A percentile compares a stretch with the other conserved stretches of the same genome.
These are phyloP conservation scores for Gynostemma pentaphyllum DNA, from an alignment of 306 rosid species.

Conservation along the genomic window DNA sequence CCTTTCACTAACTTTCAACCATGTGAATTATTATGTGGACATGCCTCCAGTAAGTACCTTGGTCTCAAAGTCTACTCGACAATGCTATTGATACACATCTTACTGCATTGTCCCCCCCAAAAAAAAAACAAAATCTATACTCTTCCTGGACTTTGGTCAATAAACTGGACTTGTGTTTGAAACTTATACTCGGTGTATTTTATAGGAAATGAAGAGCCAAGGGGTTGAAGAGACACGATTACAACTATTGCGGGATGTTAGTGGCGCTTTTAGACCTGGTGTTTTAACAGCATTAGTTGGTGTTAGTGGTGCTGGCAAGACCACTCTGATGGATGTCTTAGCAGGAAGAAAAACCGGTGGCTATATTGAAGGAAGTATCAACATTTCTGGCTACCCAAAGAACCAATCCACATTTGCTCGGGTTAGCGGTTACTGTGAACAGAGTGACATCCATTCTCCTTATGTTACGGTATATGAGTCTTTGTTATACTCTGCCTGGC, in stretches of 20 bases:
- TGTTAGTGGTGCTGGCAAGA: slow-evolving; percentile 44
- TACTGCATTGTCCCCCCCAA: background rate
- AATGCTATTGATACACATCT: background rate
- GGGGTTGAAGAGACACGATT: slow-evolving; percentile 20
- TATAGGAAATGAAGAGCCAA: slow-evolving; percentile 36
- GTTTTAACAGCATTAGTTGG: slow-evolving; percentile 35
- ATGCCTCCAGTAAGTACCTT: slow-evolving; percentile 38
- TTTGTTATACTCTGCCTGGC: slow-evolving; percentile 28
- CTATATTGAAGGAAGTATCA: slow-evolving; percentile 29
- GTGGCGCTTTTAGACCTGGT: slow-evolving; percentile 32
- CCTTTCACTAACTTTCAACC: slow-evolving; percentile 41
- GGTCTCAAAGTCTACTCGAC: background rate
- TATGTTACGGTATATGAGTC: slow-evolving; percentile 31
- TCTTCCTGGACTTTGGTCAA: background rate
- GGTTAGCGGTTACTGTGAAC: slow-evolving; percentile 37
- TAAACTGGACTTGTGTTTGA: too few relatives aligned
- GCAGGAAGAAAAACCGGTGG: slow-evolving; percentile 43
- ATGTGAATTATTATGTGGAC: slow-evolving; percentile 37
- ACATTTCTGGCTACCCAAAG: slow-evolving; percentile 35
- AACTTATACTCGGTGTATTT: too few relatives aligned
- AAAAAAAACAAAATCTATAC: background rate
- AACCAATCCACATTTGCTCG: slow-evolving; percentile 33
- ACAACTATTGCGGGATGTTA: slow-evolving; percentile 19
- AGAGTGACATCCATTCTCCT: slow-evolving; percentile 38
- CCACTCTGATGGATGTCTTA: slow-evolving; percentile 36